phyloP scores from a whole-genome alignment of 495 filamentous ascomycete genomes.

The Cenococcum geophilum region DNA sequence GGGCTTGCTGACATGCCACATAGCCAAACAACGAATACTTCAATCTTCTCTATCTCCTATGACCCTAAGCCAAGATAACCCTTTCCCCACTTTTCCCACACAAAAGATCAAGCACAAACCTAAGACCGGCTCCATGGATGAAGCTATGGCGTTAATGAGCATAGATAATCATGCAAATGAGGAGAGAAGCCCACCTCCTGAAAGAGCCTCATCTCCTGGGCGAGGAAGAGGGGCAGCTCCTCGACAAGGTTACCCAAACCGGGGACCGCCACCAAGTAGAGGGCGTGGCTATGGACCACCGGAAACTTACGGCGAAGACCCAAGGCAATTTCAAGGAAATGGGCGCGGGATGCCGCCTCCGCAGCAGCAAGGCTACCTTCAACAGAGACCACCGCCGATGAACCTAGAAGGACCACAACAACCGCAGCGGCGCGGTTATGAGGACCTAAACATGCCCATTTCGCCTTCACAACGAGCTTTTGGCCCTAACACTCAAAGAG shows the following conservation, averaged over 20 bases:
- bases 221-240: conserved; percentile 12
- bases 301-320: conserved; percentile 26
- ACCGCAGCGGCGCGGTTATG: conserved; percentile 10
- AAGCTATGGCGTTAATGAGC: conserved; percentile 27
- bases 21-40: conserved; percentile 32
- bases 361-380: conserved; percentile 7
- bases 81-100: conserved; percentile 60
- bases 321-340: conserved; percentile 23
- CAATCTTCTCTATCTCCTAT: conserved; percentile 44
- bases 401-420: conserved; percentile 11
- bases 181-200: conserved; percentile 38
- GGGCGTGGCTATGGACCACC: conserved; percentile 8
- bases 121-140: conserved; percentile 22
- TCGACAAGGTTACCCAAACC: conserved; percentile 6
- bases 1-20: conserved; percentile 6
- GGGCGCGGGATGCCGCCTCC: conserved; percentile 16
- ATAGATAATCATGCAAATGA: conserved; percentile 49
- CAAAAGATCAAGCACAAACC: conserved; percentile 46
- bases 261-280: conserved; percentile 13
- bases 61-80: conserved; percentile 55
- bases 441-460: not conserved
- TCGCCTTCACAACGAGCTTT: conserved; percentile 21
- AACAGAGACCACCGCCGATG: conserved; percentile 15
- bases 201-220: conserved; percentile 9
- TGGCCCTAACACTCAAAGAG: conserved; percentile 24